phyloP scores from a whole-genome alignment of 2,329 filamentous ascomycete species.

The Neonectria magnoliae region DNA sequence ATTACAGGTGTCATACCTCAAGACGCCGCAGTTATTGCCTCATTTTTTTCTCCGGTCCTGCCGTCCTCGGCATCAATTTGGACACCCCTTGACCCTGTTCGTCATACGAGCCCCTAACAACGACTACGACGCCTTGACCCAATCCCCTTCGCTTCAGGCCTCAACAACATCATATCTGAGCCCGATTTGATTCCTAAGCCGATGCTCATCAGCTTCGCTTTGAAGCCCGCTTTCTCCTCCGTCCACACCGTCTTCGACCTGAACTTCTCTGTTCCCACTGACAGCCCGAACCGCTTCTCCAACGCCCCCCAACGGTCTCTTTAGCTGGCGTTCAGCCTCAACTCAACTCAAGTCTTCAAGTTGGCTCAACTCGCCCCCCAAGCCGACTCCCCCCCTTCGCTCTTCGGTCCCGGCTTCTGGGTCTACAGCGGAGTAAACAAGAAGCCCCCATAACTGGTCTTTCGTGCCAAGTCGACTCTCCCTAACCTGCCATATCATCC shows the following conservation, averaged over 20 bases:
- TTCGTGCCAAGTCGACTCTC: slow-evolving; percentile 21
- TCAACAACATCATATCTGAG: slow-evolving; percentile 18
- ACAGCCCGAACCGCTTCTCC: slow-evolving; percentile 12
- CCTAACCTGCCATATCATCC: slow-evolving; percentile 15
- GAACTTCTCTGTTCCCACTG: slow-evolving; percentile 16
- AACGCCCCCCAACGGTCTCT: slow-evolving; percentile 22
- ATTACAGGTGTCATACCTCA: neutral
- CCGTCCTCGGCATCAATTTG: slow-evolving; percentile 19
- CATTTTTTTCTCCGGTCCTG: slow-evolving; percentile 7
- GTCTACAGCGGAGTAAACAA: slow-evolving; percentile 97
- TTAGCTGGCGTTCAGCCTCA: slow-evolving; percentile 36
- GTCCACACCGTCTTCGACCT: slow-evolving; percentile 9
- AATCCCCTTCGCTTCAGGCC: slow-evolving; percentile 11
- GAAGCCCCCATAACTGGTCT: slow-evolving; percentile 90
- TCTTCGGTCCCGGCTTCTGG: slow-evolving; percentile 91
- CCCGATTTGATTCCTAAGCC: slow-evolving; percentile 28
- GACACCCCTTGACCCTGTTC: slow-evolving; percentile 26
- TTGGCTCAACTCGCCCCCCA: slow-evolving; percentile 86
- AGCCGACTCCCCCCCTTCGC: slow-evolving; percentile 81
- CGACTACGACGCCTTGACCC: slow-evolving; percentile 6
- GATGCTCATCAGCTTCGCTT: slow-evolving; percentile 22
- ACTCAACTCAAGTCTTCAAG: slow-evolving; percentile 74
- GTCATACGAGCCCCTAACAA: slow-evolving; percentile 26
- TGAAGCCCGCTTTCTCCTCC: slow-evolving; percentile 12
- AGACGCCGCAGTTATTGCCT: slow-evolving; percentile 3